phyloP scores from a whole-genome alignment of 371 early-diverging fungal species.

The Mucor sp. region DNA sequence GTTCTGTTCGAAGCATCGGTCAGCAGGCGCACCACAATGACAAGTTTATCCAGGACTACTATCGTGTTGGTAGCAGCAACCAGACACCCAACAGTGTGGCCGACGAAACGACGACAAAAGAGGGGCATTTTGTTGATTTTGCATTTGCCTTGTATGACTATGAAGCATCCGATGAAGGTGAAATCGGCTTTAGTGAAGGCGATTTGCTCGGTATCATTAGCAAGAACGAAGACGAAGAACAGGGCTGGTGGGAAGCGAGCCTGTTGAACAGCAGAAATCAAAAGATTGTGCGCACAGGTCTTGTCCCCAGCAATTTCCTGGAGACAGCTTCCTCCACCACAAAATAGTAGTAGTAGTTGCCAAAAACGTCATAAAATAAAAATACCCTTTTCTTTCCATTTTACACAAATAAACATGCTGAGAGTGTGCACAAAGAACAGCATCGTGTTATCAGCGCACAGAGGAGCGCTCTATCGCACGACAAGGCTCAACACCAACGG shows the following conservation, averaged over 20 bases:
- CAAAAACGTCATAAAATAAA: neutral
- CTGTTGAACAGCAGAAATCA: slow-evolving; percentile 11
- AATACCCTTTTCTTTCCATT: neutral
- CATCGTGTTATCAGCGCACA: neutral
- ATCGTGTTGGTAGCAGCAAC: slow-evolving; percentile 1
- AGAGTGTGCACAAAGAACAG: neutral
- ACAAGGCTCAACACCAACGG: neutral
- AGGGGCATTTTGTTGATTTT: slow-evolving; percentile 24
- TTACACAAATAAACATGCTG: slow-evolving; percentile 1
- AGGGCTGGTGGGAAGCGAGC: slow-evolving; percentile 70
- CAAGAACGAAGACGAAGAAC: slow-evolving; percentile 45
- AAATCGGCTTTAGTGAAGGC: slow-evolving; percentile 61
- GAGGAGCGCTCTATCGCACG: neutral
- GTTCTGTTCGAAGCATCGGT: slow-evolving; percentile 2
- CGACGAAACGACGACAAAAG: neutral
- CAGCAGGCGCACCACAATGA: neutral
- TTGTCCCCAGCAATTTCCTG: slow-evolving; percentile 28
- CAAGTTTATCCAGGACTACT: slow-evolving; percentile 6
- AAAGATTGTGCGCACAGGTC: slow-evolving; percentile 14
- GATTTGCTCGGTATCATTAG: slow-evolving; percentile 62
- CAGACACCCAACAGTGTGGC: neutral
- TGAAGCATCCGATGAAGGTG: slow-evolving; percentile 61
- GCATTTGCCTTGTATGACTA: slow-evolving; percentile 69
- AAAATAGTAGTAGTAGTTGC: slow-evolving; percentile 3
- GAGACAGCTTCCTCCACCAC: slow-evolving; percentile 10